These are phyloP conservation scores for Apiotrichum brassicae DNA, from an alignment of 1,284 basidiomycete genomes.

Conservation along the genomic window DNA sequence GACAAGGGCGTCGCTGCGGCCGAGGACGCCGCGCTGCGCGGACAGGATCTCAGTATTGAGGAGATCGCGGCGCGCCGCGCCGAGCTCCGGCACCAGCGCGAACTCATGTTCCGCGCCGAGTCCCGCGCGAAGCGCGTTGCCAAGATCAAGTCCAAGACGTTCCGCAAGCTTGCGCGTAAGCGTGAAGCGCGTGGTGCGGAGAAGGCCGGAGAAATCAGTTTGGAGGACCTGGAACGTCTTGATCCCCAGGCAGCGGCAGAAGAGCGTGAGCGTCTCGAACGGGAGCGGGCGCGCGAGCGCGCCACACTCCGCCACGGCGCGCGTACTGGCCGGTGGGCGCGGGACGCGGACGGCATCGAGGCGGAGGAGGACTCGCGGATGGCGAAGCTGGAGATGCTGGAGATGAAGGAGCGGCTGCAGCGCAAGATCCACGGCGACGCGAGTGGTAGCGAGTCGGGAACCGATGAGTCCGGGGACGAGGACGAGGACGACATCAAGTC, in stretches of 20 bases:
- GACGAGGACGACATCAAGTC: constrained; percentile 54
- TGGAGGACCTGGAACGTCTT: constrained; percentile 51
- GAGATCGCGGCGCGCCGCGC: constrained; percentile 73
- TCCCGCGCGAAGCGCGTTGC: constrained; percentile 81
- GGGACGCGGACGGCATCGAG: constrained; percentile 26
- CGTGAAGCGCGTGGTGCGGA: constrained; percentile 58
- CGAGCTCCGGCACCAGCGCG: constrained; percentile 80
- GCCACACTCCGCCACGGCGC: constrained; percentile 72
- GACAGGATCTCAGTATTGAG: constrained; percentile 63
- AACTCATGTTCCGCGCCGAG: constrained; percentile 90
- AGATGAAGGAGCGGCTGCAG: constrained; percentile 71
- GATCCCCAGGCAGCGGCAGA: constrained; percentile 56
- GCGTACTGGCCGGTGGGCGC: constrained; percentile 58
- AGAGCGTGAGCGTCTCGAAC: constrained; percentile 62
- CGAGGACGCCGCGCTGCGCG: constrained; percentile 72
- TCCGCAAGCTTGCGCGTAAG: constrained; percentile 76
- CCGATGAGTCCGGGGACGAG: constrained; percentile 51
- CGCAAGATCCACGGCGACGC: constrained; percentile 60
- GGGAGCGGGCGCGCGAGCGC: constrained; percentile 71
- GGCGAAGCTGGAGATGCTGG: constrained; percentile 51
- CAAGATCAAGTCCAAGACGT: constrained; percentile 96
- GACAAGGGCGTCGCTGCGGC: constrained; percentile 70
- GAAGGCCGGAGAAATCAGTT: constrained; percentile 35
- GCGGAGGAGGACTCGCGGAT: constrained; percentile 29
- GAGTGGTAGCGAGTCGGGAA: constrained; percentile 50